A percentile compares a stretch with the other conserved stretches of the same genome.
Conservation (phyloP, 805 yeast genomes). For the Kodamaea hsintzibuensis region DNA sequence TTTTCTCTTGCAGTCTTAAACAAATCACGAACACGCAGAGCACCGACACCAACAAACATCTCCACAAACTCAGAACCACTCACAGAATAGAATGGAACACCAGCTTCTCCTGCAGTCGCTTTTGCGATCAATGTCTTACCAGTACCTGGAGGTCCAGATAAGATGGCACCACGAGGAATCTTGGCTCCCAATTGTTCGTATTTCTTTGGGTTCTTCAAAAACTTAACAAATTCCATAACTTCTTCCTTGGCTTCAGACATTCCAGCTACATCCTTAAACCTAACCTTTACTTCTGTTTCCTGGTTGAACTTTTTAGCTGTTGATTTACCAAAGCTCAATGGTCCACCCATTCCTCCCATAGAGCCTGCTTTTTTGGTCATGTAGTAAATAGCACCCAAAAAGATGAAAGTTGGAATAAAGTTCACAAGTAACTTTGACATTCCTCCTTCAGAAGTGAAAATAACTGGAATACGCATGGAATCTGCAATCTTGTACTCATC, state of each 20-base stretch:
- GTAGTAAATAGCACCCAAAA: conserved; percentile 88
- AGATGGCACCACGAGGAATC: conserved; percentile 96
- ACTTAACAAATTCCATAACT: conserved; percentile 95
- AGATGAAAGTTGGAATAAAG: conserved; percentile 82
- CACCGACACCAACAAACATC: conserved; percentile 99
- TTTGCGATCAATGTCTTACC: conserved; percentile 97
- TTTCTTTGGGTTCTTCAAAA: conserved; percentile 84
- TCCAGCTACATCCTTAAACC: conserved; percentile 95
- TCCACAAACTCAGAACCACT: conserved; percentile 98
- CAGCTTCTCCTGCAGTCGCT: conserved; percentile 99
- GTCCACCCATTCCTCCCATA: conserved; percentile 78
- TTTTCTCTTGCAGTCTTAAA: conserved; percentile 89
- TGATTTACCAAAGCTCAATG: conserved; percentile 82
- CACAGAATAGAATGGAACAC: conserved; percentile 93
- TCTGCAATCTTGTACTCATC: conserved; percentile 62
- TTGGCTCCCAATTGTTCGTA: conserved; percentile 94
- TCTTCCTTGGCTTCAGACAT: conserved; percentile 96
- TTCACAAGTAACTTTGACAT: conserved; percentile 63
- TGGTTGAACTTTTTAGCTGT: conserved; percentile 90
- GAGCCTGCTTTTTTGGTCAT: conserved; percentile 68
- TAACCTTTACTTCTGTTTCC: conserved; percentile 85
- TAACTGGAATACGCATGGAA: conserved; percentile 74
- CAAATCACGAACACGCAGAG: conserved; percentile 94
- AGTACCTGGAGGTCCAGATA: conserved; percentile 99
- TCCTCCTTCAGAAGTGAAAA: conserved; percentile 73